Base-by-base conservation (phyloP, 2,329 filamentous ascomycete genomes). In the Beauveria bassiana region DNA sequence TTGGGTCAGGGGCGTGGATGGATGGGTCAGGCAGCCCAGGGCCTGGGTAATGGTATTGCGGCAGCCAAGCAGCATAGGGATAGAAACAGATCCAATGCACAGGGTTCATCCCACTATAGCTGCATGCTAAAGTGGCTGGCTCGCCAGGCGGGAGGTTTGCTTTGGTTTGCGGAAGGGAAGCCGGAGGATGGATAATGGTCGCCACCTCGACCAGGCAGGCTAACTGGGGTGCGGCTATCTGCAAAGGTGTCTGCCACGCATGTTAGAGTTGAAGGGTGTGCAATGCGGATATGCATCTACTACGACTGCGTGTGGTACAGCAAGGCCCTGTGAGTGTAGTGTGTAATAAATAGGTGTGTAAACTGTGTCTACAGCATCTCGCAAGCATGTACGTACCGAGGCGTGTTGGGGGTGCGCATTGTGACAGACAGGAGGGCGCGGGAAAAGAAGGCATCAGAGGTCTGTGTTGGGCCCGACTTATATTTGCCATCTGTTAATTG, bases 141-240 rank as follows among this genome's bases (percentile, higher is more conserved):
- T 51, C 46, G 46, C 45, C 22, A 52, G 57, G 22, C 38, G 47
- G 57, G 12, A 45, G 7, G 38, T 45, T 52, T 59, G 47, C 38
- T 45, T 59, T 58, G 43, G 53, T 58, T 49, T 59, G 57, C 57
- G 57, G 56, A 59, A 51, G 34, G 24, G 56, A 59, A 59, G 46
- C 56, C 56, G 56, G 56, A 59, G 38, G 47, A 52, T 28, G 47
- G 38, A 45, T n/a, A n/a, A 45, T n/a, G 24, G 38, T 34, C 18
- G 53, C 38, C 53, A 46, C 34, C 55, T 49, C 51, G 51, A 7
- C 54, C 22, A 9, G 40, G 54, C 20, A 46, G 34, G 46, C 45
- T 50, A 40, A 38, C 54, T 47, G 22, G 34, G 46, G 24, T 46
- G 52, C 43, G 28, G 34, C 52, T 34, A 34, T 4, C 40, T 34